Evolutionary conservation across 441 rosid species (phyloP), one percentile per base, ranked within the genome.

Genomic region (Daphne laureola): DNA sequence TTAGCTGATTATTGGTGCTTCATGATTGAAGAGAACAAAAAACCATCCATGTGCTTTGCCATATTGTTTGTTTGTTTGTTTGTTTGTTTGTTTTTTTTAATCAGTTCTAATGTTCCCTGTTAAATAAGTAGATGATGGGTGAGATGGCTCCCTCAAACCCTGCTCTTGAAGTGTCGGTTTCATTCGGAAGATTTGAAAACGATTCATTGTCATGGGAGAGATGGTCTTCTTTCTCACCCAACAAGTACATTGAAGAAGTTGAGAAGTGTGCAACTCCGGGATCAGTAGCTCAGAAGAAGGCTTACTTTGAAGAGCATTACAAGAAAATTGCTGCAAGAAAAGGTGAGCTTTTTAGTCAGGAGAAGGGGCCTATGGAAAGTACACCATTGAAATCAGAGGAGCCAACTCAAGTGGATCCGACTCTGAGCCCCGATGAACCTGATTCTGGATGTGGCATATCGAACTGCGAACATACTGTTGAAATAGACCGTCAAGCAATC

Each of bases 171-270:
- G 89, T 75, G 66, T 93, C 98, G 42, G 82, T 89, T 54, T 93
- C 98, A 15, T 89, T 93, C 49, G 98, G 98, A 46, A 84, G 87
- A 74, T 93, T 87, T 79, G 95, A 85, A 71, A 89, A 74, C 58
- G 98, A 93, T 79, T 79, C 97, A 23, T 81, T 89, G 55, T 89
- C 98, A 21, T 93, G 98, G 98, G 98, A 87, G 72, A 93, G 76
- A 68, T 87, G 90, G 82, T 93, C 98, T 0, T 68, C 98, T 61
- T 93, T 93, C 73, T 84, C 97, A 12, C 89, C 86, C 14, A 93
- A 93, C 61, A 93, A 93, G 86, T 89, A 93, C 70, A 59, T 89
- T 77, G 98, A 93, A 73, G 98, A 89, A 71, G 96, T 89, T 27
- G 98, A 77, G 59, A 93, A 87, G 75, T 93, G 87, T 74, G 96